Percentiles rank a stretch among this genome's conserved stretches.
These are phyloP conservation scores for Suillus decipiens DNA, from an alignment of 768 basidiomycete genomes.

Conservation along the genomic window DNA sequence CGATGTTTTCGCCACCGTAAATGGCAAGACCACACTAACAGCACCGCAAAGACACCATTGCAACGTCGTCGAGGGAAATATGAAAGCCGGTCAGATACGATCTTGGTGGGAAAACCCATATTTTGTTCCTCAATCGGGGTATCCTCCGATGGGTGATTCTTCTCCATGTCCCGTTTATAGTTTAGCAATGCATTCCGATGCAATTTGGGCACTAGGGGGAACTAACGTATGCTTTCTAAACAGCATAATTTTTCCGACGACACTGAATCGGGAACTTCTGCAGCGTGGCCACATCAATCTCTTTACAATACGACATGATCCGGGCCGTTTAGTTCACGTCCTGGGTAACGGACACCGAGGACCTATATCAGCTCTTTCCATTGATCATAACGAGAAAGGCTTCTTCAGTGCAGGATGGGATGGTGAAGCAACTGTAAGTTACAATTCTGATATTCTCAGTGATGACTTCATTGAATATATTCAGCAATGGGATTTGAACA, in stretches of 20 bases:
- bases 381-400: slow-evolving; percentile 81
- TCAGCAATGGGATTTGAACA: slow-evolving; percentile 98
- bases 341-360: slow-evolving; percentile 71
- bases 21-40: slow-evolving; percentile 83
- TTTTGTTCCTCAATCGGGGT: slow-evolving; percentile 22
- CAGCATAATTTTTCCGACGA: slow-evolving; percentile 1
- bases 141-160: slow-evolving; percentile 49
- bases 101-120: slow-evolving; percentile 88
- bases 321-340: slow-evolving; percentile 74
- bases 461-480: slow-evolving; percentile 12
- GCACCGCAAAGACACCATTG: slow-evolving; percentile 89
- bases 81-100: slow-evolving; percentile 84
- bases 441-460: background rate
- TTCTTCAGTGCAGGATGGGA: slow-evolving; percentile 96
- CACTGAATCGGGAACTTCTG: slow-evolving; percentile 17
- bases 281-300: slow-evolving; percentile 92
- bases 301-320: slow-evolving; percentile 90
- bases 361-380: slow-evolving; percentile 81
- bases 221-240: slow-evolving; percentile 61
- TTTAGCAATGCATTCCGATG: slow-evolving; percentile 89
- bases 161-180: slow-evolving; percentile 80
- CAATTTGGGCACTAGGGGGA: slow-evolving; percentile 89
- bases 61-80: slow-evolving; percentile 87
- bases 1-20: slow-evolving; percentile 86
- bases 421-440: slow-evolving; percentile 77